A percentile compares a stretch with the other conserved stretches of the same genome.
phyloP scores from a whole-genome alignment of 1,139 yeast genomes.

The Kodamaea alishanica region DNA sequence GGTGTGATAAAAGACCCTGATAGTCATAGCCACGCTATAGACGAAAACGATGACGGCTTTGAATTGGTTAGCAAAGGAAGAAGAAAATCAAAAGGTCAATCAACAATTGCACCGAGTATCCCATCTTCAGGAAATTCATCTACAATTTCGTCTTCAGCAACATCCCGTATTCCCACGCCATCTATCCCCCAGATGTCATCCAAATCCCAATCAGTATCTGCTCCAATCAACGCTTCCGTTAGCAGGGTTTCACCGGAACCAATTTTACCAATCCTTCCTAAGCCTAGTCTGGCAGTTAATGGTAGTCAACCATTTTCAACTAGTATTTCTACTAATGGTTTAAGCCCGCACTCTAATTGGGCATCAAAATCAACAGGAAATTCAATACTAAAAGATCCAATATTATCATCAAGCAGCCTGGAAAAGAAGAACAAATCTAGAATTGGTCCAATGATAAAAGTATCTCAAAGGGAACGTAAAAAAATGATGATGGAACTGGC shows the following conservation, averaged over 20 bases:
- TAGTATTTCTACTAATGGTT: conserved; percentile 11
- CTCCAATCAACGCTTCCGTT: no score
- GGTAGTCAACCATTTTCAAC: no score
- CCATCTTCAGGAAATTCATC: conserved; percentile 6
- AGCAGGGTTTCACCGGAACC: no score
- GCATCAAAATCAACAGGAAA: conserved; percentile 20
- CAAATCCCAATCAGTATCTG: no score
- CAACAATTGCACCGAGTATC: conserved; percentile 8
- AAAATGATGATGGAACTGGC: conserved; percentile 18
- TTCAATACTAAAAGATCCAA: conserved; percentile 14
- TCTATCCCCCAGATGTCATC: no score
- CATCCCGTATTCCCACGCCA: background rate
- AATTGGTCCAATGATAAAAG: conserved; percentile 33
- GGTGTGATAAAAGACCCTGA: conserved; percentile 21
- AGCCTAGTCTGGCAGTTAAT: no score
- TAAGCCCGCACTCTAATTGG: conserved; percentile 34
- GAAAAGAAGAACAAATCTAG: conserved; percentile 24
- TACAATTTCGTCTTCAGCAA: background rate
- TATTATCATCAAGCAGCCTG: conserved; percentile 1
- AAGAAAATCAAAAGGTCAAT: conserved; percentile 16
- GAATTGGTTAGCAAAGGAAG: conserved; percentile 28
- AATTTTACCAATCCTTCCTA: no score
- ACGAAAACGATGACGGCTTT: conserved; percentile 29
- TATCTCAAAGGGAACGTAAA: conserved; percentile 54
- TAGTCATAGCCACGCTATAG: conserved; percentile 19